Evolutionary conservation across 2,329 filamentous ascomycete genomes (phyloP), one percentile per base, ranked within the genome.

Genomic region (Fusarium lateritium): DNA sequence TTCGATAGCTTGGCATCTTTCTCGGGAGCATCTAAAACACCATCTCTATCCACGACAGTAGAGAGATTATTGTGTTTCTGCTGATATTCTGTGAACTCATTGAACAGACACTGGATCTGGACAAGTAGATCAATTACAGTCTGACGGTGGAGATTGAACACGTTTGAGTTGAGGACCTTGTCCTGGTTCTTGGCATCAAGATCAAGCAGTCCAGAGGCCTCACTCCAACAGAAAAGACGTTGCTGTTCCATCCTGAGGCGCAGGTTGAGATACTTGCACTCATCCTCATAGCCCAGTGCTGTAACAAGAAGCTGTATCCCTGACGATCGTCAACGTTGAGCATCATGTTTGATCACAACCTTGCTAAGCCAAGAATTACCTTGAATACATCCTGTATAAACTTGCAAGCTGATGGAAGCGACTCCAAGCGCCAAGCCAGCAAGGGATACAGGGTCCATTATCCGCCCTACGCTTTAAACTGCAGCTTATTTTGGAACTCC

Each of bases 181-280:
- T 79, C 75, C 44, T 79, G 72, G 46, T 82, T 78, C 50, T 83
- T 78, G 22, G 70, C 73, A 52, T 83, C 81, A 14, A 84, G 74
- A 57, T 84, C 83, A 14, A 84, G 76, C 19, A 85, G 71, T 10
- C 83, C 83, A 13, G 83, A 84, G 4, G 82, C 82, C 67, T 85
- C 83, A 64, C 82, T 83, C 83, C 83, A 85, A 40, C 82, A 82
- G 62, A 83, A 84, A 15, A 85, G 77, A 24, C 83, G 78, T 64
- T 85, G 82, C 73, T 85, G 82, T 70, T 85, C 83, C 80, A 85
- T 83, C 53, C 82, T 81, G 50, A 85, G 72, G 50, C 83, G 79
- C 67, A 85, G 70, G 62, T 84, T 84, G 59, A 85, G 80, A 69
- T 84, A 84, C 59, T 77, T 80, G 71, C 79, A 84, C 46, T 84